Evolutionary conservation across 139 green algal species (phyloP).

Genomic region (Chara braunii): DNA sequence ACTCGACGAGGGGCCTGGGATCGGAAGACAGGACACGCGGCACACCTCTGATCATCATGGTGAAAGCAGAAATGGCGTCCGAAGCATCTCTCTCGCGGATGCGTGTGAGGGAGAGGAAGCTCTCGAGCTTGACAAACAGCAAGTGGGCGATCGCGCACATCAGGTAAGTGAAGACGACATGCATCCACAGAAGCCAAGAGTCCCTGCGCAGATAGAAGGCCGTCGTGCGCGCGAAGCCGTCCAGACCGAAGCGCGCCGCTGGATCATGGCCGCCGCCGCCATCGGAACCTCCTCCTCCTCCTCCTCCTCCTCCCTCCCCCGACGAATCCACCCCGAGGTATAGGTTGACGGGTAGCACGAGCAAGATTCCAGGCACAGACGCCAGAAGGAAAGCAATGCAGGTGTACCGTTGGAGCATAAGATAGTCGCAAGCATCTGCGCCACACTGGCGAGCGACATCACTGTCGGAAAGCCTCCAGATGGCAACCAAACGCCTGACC

Average conservation of each 20-base stretch:
- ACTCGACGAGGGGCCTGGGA: constrained; percentile 10
- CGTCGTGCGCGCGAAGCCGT: constrained; percentile 8
- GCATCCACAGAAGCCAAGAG: constrained; percentile 11
- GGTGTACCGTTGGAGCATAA: constrained; percentile 14
- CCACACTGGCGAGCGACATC: constrained; percentile 24
- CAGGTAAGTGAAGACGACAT: constrained; percentile 19
- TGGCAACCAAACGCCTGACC: constrained; percentile 18
- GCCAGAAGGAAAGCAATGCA: constrained; percentile 8
- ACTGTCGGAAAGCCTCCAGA: constrained; percentile 24
- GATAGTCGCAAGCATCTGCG: constrained; percentile 32
- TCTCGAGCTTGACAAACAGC: constrained; percentile 9
- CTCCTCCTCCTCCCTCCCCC: too few species aligned
- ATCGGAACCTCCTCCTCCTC: too few species aligned
- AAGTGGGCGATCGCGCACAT: constrained; percentile 5
- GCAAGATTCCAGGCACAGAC: constrained; percentile 2
- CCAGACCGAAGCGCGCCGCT: too few species aligned
- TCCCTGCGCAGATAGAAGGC: constrained; percentile 7
- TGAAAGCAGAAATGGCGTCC: constrained; percentile 19
- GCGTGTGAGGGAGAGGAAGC: background rate
- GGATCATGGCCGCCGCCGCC: too few species aligned
- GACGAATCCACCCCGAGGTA: constrained; percentile 12
- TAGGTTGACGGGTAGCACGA: constrained; percentile 22
- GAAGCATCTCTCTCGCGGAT: constrained; percentile 7
- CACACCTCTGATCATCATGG: constrained; percentile 12
- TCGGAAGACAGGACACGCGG: background rate